Conservation (phyloP, 345 rosid genomes). For the Melaleuca quinquenervia region DNA sequence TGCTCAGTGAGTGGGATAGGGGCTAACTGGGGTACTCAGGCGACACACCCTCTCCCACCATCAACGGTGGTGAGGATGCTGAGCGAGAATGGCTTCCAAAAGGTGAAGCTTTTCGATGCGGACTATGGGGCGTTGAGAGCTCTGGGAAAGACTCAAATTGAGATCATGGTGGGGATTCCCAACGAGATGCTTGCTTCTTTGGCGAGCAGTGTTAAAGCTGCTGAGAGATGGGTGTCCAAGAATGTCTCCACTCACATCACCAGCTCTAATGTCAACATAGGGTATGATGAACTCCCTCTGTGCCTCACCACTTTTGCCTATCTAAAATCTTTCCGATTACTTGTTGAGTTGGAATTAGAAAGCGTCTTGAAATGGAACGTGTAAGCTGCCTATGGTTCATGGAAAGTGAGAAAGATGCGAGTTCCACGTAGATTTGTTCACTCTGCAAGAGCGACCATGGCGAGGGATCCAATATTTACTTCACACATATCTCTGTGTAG, state of each 20-base stretch:
- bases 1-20: slow-evolving; percentile 45
- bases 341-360: not conserved
- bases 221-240: slow-evolving; percentile 87
- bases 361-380: not conserved
- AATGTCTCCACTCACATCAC: slow-evolving; percentile 65
- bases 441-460: not conserved
- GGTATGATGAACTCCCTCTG: slow-evolving; percentile 27
- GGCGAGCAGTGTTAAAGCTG: slow-evolving; percentile 61
- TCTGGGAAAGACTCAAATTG: slow-evolving; percentile 61
- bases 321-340: not conserved
- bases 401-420: not conserved
- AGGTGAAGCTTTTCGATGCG: slow-evolving; percentile 93
- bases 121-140: slow-evolving; percentile 57
- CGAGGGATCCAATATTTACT: not conserved
- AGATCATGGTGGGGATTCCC: slow-evolving; percentile 98
- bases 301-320: not conserved
- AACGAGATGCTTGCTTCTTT: slow-evolving; percentile 73
- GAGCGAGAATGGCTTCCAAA: slow-evolving; percentile 60
- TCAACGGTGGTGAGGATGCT: slow-evolving; percentile 57
- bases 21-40: slow-evolving; percentile 94
- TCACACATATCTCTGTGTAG: not conserved
- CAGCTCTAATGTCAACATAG: slow-evolving; percentile 56
- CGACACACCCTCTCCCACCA: slow-evolving; percentile 73
- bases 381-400: not conserved
- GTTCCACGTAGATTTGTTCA: not conserved